Conservation (phyloP, 2,329 filamentous ascomycete species). For the Aspergillus ustus region DNA sequence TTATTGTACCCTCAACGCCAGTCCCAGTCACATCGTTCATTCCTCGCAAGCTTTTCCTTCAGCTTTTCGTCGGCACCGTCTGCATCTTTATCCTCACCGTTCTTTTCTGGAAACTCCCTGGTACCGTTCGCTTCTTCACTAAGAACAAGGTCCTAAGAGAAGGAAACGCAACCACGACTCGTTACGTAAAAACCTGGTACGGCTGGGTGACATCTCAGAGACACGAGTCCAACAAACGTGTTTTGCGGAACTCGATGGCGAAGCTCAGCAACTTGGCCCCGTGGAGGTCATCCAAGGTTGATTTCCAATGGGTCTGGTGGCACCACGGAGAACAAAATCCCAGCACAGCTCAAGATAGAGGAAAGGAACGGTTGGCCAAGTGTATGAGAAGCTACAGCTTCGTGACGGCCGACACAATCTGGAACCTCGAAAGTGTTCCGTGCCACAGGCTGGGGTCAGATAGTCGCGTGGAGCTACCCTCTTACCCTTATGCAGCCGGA, state of each 20-base stretch:
- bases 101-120: constrained; percentile 45
- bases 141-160: constrained; percentile 36
- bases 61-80: constrained; percentile 42
- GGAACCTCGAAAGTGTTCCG: constrained; percentile 26
- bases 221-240: constrained; percentile 35
- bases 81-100: constrained; percentile 44
- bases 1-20: constrained; percentile 29
- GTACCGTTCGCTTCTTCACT: constrained; percentile 43
- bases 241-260: constrained; percentile 25
- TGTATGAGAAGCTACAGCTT: constrained; percentile 34
- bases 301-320: constrained; percentile 50
- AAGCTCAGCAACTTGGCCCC: constrained; percentile 32
- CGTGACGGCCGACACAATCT: constrained; percentile 31
- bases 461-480: background rate
- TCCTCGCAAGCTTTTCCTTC: constrained; percentile 34
- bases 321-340: constrained; percentile 37
- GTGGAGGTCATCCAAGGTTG: constrained; percentile 41
- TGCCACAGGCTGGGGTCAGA: constrained; percentile 14
- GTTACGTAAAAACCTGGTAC: constrained; percentile 49
- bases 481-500: constrained; percentile 12
- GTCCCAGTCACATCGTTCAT: constrained; percentile 32
- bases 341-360: constrained; percentile 26
- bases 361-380: constrained; percentile 30
- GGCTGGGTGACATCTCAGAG: constrained; percentile 44
- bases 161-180: constrained; percentile 36